phyloP scores from a whole-genome alignment of 345 rosid genomes.

The Bretschneidera sinensis region DNA sequence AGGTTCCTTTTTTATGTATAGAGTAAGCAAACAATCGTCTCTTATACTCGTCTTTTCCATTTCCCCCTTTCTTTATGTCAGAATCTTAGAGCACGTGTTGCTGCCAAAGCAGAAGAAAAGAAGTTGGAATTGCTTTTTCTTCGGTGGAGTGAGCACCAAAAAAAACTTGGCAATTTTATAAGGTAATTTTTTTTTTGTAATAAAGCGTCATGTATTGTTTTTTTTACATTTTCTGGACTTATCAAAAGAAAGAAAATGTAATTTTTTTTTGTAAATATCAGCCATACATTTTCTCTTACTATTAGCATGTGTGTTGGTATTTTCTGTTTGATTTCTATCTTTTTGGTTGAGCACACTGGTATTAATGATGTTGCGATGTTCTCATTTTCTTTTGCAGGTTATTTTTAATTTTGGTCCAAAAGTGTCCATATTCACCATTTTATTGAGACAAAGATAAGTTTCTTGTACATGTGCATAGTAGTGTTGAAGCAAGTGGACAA shows the following conservation, averaged over 20 bases:
- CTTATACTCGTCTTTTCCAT: too few species aligned
- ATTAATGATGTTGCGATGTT: constrained; percentile 15
- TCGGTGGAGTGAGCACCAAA: constrained; percentile 93
- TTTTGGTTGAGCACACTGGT: neutral
- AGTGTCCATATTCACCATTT: constrained; percentile 98
- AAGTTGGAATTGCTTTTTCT: constrained; percentile 93
- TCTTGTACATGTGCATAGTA: constrained; percentile 65
- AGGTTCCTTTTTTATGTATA: neutral
- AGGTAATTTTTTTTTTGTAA: too few species aligned
- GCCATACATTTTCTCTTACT: neutral
- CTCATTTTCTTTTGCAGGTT: constrained; percentile 67
- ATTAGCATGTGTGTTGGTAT: neutral
- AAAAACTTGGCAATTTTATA: constrained; percentile 84
- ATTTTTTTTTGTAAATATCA: too few species aligned
- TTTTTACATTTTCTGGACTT: too few species aligned
- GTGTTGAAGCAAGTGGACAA: constrained; percentile 41
- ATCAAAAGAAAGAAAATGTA: too few species aligned
- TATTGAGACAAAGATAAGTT: constrained; percentile 95
- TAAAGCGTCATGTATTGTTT: too few species aligned
- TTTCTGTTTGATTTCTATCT: too few species aligned
- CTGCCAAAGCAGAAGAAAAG: constrained; percentile 96
- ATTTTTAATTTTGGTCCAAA: constrained; percentile 95
- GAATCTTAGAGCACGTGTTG: constrained; percentile 90
- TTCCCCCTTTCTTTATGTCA: constrained; percentile 21
- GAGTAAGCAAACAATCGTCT: neutral